Conservation (phyloP, 73 alveolate genomes). For the Uronychia binucleata region DNA sequence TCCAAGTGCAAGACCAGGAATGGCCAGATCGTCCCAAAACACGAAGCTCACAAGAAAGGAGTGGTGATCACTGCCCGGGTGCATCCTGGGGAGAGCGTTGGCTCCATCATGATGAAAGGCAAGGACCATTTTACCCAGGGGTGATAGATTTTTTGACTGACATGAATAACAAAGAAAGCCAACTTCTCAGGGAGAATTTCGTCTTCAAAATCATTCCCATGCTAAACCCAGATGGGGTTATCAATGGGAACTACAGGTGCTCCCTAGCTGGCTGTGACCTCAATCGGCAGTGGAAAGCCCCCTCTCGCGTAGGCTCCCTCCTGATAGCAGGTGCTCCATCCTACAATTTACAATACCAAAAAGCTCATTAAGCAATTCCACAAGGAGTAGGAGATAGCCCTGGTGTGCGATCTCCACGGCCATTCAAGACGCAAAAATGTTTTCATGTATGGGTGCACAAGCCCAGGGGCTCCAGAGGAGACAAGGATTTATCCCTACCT, state of each 20-base stretch:
- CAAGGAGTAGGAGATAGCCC: constrained; percentile 73
- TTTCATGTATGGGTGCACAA: constrained; percentile 91
- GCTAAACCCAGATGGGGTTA: constrained; percentile 97
- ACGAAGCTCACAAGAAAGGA: constrained; percentile 36
- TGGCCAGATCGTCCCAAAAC: background rate
- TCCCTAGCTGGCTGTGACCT: constrained; percentile 93
- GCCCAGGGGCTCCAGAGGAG: constrained; percentile 65
- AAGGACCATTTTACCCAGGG: background rate
- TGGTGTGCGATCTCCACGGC: constrained; percentile 95
- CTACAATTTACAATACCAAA: constrained; percentile 83
- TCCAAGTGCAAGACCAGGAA: constrained; percentile 10
- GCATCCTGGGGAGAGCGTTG: constrained; percentile 94
- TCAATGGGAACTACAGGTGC: constrained; percentile 93
- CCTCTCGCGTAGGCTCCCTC: constrained; percentile 58
- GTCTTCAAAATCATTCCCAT: constrained; percentile 92
- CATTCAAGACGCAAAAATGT: constrained; percentile 93
- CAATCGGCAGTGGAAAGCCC: constrained; percentile 91
- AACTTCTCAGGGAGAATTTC: constrained; percentile 76
- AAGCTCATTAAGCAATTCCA: constrained; percentile 75
- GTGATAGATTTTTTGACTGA: constrained; percentile 85
- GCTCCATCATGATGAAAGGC: constrained; percentile 90
- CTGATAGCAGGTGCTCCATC: constrained; percentile 60
- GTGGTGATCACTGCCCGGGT: constrained; percentile 77
- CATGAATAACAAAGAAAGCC: constrained; percentile 67
- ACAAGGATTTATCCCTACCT: constrained; percentile 88